A percentile compares a stretch with the other conserved stretches of the same genome.
phyloP scores from a whole-genome alignment of 306 rosid genomes.

The Ceratonia siliqua region DNA sequence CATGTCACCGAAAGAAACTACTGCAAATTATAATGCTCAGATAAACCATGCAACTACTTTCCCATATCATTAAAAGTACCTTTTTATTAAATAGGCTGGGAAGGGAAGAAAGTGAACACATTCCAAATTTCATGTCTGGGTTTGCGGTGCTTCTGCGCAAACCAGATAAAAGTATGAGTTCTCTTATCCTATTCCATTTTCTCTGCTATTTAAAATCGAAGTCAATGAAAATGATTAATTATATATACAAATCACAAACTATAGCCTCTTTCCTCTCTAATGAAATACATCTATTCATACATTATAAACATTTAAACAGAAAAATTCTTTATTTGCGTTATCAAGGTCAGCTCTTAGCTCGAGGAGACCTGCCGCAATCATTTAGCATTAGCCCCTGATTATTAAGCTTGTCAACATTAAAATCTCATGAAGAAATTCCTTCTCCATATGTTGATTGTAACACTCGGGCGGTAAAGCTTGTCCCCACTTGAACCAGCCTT shows the following conservation, averaged over 20 bases:
- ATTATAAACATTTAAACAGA: conserved; percentile 14
- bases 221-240: conserved; percentile 13
- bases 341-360: conserved; percentile 31
- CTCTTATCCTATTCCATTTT: background rate
- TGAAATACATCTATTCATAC: conserved; percentile 18
- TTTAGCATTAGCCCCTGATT: conserved; percentile 14
- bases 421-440: conserved; percentile 28
- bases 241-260: background rate
- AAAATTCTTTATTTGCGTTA: conserved; percentile 4
- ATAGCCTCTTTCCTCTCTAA: background rate
- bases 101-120: too few species aligned
- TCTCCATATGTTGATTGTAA: conserved; percentile 18
- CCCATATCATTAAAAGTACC: too few species aligned
- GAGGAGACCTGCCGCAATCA: conserved; percentile 29
- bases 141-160: too few species aligned
- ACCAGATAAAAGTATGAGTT: background rate
- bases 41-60: too few species aligned
- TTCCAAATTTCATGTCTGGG: too few species aligned
- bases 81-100: too few species aligned
- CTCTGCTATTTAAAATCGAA: background rate
- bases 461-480: background rate
- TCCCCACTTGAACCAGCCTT: background rate
- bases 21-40: background rate
- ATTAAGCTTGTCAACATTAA: conserved; percentile 24
- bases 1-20: too few species aligned